These are phyloP conservation scores for Mimosa bimucronata DNA, from an alignment of 306 rosid species.

Conservation along the genomic window DNA sequence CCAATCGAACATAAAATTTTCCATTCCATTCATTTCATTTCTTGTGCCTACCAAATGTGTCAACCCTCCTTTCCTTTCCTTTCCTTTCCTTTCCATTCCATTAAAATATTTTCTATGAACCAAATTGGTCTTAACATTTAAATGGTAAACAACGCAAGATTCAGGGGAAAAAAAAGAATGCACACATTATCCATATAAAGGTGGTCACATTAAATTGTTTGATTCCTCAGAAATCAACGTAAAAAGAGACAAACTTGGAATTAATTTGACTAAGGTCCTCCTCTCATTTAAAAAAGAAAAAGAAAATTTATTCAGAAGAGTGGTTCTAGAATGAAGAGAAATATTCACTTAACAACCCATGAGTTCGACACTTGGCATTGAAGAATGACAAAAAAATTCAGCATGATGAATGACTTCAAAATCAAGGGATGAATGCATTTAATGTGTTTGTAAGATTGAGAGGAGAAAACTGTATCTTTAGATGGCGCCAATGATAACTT, in stretches of 20 bases:
- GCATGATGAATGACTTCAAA: conserved; percentile 3
- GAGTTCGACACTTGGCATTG: too few species aligned
- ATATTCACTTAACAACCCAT: too few species aligned
- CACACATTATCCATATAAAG: not conserved
- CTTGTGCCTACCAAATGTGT: too few species aligned
- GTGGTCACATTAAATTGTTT: not conserved
- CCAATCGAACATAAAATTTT: too few species aligned
- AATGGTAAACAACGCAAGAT: conserved; percentile 7
- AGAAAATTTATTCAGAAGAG: not conserved
- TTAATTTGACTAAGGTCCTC: conserved; percentile 21
- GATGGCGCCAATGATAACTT: not conserved
- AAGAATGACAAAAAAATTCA: not conserved
- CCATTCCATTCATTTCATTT: too few species aligned
- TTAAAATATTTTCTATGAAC: too few species aligned
- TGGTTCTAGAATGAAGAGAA: conserved; percentile 2
- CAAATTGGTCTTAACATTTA: too few species aligned
- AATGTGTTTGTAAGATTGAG: not conserved
- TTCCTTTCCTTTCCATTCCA: too few species aligned
- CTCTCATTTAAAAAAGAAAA: conserved; percentile 5
- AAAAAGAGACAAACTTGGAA: not conserved
- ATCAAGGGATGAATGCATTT: not conserved
- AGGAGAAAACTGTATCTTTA: not conserved
- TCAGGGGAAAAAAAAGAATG: not conserved
- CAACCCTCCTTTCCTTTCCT: too few species aligned
- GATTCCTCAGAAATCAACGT: conserved; percentile 14